Evolutionary conservation across 1,139 yeast species (phyloP), one percentile per base, ranked within the genome.

Genomic region (Lipomyces yarrowii): DNA sequence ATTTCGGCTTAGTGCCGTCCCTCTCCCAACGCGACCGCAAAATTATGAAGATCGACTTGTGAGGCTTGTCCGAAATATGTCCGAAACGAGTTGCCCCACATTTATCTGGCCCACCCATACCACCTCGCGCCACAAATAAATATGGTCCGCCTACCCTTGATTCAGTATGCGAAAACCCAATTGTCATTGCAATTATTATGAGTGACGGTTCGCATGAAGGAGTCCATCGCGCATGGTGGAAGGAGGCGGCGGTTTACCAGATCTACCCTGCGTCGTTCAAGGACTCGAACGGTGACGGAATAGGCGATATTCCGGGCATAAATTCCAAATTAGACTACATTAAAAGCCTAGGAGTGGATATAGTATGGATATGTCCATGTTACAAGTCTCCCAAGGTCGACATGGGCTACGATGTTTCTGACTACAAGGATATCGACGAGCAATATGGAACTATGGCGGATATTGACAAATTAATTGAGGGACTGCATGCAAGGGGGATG

Each of bases 381-480:
- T 85, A 81, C 75, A 86, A 83, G 69, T 83, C 87, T 2, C 89
- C 89, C 3, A 85, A 83, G 72, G 84, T 83, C 58, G 89, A 86
- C 72, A 85, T 86, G 88, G 89, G 89, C 1, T 86, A 86, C 73
- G 89, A 86, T 72, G 84, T 86, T 70, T 78, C 84, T 39, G 83
- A 86, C 75, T 86, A 86, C 74, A 80, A 83, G 71, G 79, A 76
- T 18, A 80, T 86, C 55, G 81, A 84, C 73, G 83, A 84, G 6
- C 78, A 77, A 69, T 86, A 84, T 73, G 89, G 89, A 59, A 80
- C 86, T 10, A 74, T 84, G 76, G 81, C 81, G 61, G 87, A 84
- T 70, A 81, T 84, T 82, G 84, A 84, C 70, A 69, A 74, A 21
- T 77, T 85, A 74, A 82, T 85, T 67, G 78, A 79, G n/a, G 85